These are phyloP conservation scores for Epichloe hybrida DNA, from an alignment of 2,329 filamentous ascomycete genomes.

Conservation along the genomic window DNA sequence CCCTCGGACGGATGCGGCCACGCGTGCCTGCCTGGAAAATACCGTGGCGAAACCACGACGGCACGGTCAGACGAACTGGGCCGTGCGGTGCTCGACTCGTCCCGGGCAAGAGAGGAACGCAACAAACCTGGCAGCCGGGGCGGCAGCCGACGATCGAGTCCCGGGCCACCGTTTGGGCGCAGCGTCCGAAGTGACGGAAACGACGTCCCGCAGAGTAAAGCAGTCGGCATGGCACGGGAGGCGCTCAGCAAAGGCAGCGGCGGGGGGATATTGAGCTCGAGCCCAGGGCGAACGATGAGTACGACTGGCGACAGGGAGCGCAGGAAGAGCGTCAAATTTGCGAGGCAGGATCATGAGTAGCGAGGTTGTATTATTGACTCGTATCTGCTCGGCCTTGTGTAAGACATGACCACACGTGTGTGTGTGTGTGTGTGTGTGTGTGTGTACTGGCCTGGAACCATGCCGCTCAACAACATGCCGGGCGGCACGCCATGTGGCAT, in stretches of 20 bases:
- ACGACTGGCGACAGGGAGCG: constrained; percentile 33
- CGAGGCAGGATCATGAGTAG: constrained; percentile 18
- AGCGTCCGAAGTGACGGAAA: constrained; percentile 31
- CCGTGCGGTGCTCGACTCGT: constrained; percentile 30
- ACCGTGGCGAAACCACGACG: constrained; percentile 33
- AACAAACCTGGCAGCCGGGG: constrained; percentile 9
- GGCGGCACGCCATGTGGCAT: too few species aligned
- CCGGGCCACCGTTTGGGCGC: constrained; percentile 6
- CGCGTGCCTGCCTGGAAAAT: constrained; percentile 44
- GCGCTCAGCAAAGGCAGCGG: constrained; percentile 26
- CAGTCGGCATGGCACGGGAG: constrained; percentile 46
- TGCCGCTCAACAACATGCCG: too few species aligned
- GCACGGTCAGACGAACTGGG: constrained; percentile 38
- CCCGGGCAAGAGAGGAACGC: constrained; percentile 14
- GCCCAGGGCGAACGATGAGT: constrained; percentile 27
- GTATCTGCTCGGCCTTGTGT: not conserved
- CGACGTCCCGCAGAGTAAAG: constrained; percentile 44
- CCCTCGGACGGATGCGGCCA: constrained; percentile 53
- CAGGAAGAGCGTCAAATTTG: constrained; percentile 53
- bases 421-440: too few species aligned
- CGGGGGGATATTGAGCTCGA: constrained; percentile 33
- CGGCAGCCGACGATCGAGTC: constrained; percentile 13
- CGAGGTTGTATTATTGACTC: not conserved
- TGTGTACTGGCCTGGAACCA: not conserved
- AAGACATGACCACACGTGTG: not conserved